phyloP scores from a whole-genome alignment of 192 early-diverging fungal genomes.

The Phlyctochytrium arcticum region DNA sequence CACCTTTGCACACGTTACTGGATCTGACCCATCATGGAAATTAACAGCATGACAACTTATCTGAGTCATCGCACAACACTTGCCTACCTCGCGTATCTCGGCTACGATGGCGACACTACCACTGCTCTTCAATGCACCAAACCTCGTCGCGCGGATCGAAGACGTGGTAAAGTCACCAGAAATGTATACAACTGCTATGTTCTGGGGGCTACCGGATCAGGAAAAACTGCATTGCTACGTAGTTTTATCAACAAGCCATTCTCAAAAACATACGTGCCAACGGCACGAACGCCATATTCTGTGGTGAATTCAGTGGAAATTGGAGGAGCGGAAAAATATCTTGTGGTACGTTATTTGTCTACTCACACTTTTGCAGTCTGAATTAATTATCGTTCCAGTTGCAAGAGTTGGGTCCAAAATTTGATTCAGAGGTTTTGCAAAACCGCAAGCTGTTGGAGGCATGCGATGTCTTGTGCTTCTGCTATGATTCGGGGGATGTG shows the following conservation, averaged over 20 bases:
- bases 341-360: conserved; percentile 59
- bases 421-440: conserved; percentile 85
- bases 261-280: conserved; percentile 67
- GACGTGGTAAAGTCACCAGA: conserved; percentile 78
- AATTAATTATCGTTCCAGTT: conserved; percentile 48
- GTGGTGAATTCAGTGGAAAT: conserved; percentile 96
- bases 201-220: conserved; percentile 87
- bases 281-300: conserved; percentile 62
- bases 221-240: conserved; percentile 87
- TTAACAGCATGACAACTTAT: conserved; percentile 95
- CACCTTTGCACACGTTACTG: not conserved
- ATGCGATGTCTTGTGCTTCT: conserved; percentile 90
- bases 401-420: conserved; percentile 85
- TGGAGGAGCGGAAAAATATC: conserved; percentile 88
- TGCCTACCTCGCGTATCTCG: conserved; percentile 94
- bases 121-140: conserved; percentile 78
- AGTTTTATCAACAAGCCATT: conserved; percentile 86
- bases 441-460: conserved; percentile 81
- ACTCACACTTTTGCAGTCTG: not conserved
- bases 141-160: conserved; percentile 66
- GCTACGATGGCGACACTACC: conserved; percentile 86
- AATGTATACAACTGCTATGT: conserved; percentile 93
- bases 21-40: too few relatives aligned
- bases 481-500: conserved; percentile 92
- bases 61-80: conserved; percentile 86